Percentiles rank a stretch among this genome's conserved stretches.
Evolutionary conservation across 2,329 filamentous ascomycete genomes (phyloP).

Genomic region (Trichoderma sp.): DNA sequence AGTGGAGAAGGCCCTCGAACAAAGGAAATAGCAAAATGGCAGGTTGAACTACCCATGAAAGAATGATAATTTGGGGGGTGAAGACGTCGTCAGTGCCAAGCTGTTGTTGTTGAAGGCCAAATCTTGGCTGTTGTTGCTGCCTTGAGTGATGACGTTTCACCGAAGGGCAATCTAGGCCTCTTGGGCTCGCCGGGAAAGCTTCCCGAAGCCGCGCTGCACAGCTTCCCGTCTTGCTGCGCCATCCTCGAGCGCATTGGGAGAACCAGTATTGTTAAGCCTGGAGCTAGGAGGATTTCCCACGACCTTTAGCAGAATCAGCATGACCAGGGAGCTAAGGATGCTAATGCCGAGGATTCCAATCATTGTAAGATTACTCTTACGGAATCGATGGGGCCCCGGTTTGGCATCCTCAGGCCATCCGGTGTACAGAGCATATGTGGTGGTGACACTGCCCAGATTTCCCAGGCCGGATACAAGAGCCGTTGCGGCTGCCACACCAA

Average conservation of each 20-base stretch:
- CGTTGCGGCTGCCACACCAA: constrained; percentile 83
- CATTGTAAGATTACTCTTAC: constrained; percentile 85
- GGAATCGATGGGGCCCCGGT: constrained; percentile 70
- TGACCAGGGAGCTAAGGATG: constrained; percentile 69
- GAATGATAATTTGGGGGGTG: constrained; percentile 18
- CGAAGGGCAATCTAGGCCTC: background rate
- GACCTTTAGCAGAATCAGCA: constrained; percentile 65
- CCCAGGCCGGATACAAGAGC: constrained; percentile 85
- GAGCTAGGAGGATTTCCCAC: constrained; percentile 56
- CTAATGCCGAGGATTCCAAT: constrained; percentile 79
- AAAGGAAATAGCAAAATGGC: constrained; percentile 29
- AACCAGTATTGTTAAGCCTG: constrained; percentile 46
- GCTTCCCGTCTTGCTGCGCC: constrained; percentile 61
- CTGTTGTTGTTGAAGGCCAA: constrained; percentile 38
- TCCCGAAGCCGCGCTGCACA: constrained; percentile 59
- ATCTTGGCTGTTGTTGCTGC: background rate
- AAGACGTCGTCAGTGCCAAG: constrained; percentile 8
- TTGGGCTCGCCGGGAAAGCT: constrained; percentile 40
- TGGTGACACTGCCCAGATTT: constrained; percentile 82
- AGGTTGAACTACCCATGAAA: constrained; percentile 43
- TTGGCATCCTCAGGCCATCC: constrained; percentile 78
- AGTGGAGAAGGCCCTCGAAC: constrained; percentile 23
- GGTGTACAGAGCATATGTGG: constrained; percentile 85
- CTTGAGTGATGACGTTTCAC: background rate
- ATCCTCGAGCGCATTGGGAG: constrained; percentile 54